These are phyloP conservation scores for Lodderomyces jiufengensis DNA, from an alignment of 1,139 yeast species.

Conservation along the genomic window DNA sequence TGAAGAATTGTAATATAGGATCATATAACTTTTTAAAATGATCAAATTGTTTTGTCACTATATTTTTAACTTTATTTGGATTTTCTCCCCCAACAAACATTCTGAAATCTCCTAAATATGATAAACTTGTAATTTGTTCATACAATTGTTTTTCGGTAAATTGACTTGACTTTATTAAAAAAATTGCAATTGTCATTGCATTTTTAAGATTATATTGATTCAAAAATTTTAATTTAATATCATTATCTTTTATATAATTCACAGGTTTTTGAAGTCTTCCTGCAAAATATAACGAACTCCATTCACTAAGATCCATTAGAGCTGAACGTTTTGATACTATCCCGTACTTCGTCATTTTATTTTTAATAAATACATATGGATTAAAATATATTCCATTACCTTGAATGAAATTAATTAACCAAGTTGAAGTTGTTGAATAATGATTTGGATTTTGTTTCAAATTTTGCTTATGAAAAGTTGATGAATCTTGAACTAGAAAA, in stretches of 20 bases:
- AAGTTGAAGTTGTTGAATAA: conserved; percentile 62
- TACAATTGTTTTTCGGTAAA: conserved; percentile 67
- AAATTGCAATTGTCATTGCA: conserved; percentile 72
- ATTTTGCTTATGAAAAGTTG: conserved; percentile 73
- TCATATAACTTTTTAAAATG: conserved; percentile 68
- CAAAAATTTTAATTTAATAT: conserved; percentile 49
- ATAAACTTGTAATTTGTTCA: conserved; percentile 71
- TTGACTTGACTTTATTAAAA: conserved; percentile 35
- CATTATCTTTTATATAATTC: conserved; percentile 54
- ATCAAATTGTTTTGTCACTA: conserved; percentile 70
- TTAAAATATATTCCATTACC: conserved; percentile 92
- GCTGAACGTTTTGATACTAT: conserved; percentile 63
- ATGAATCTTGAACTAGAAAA: conserved; percentile 73
- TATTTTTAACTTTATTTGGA: conserved; percentile 82
- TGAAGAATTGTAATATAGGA: conserved; percentile 47
- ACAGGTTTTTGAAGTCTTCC: conserved; percentile 96
- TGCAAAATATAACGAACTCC: conserved; percentile 85
- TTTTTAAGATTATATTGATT: conserved; percentile 75
- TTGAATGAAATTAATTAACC: conserved; percentile 61
- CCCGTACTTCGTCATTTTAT: conserved; percentile 76
- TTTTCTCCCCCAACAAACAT: conserved; percentile 87
- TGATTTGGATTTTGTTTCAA: conserved; percentile 64
- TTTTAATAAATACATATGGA: conserved; percentile 66
- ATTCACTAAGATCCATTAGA: conserved; percentile 65
- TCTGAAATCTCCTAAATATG: conserved; percentile 89